Base-by-base conservation (phyloP, 2,329 filamentous ascomycete species). In the Eurotiales sp. region DNA sequence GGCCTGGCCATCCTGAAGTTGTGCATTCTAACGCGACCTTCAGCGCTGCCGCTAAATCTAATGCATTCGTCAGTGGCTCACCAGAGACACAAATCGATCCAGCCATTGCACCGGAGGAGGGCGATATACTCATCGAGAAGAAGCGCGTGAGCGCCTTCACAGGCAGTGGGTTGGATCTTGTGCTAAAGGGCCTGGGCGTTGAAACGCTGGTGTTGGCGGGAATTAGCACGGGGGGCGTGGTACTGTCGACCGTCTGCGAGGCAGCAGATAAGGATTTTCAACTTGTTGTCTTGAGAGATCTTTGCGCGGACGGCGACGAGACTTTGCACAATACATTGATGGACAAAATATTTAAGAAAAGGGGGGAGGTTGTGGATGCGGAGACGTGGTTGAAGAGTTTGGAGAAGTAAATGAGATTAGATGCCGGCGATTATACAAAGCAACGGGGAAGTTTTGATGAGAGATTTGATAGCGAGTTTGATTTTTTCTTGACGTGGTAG, bases 191-290 rank as follows among this genome's bases (percentile, higher is more conserved):
- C 2, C 22, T 50, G 12, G 48, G 48, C 3, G 6, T 45, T 22
- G 34, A 39, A n/a, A 44, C 40, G 11, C 17, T 50, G 8, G 48
- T 50, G 22, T 15, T 50, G 14, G 40, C 48, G 32, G 48, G 48
- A 10, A 19, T 50, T 10, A 37, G 40, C 22, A 50, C 48, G 8
- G 41, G 48, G 14, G 48, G 48, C 1, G 40, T 50, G 1, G 41
- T 50, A 11, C 37, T 50, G 14, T 37, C 40, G 19, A 50, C 48
- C n/a, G 17, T 50, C 11, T 44, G 40, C n/a, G 40, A 50, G 23
- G 48, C 48, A 6, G 21, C 29, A 6, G 48, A 50, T 37, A 36
- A 37, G 39, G 48, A 50, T 39, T 50, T 44, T 17, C 15, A 22
- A 8, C 7, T 50, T 39, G 48, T 37, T 2, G 32, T 50, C 2